Evolutionary conservation across 371 early-diverging fungal genomes (phyloP), one percentile per base, ranked within the genome.

Genomic region (Catenaria anguillulae): DNA sequence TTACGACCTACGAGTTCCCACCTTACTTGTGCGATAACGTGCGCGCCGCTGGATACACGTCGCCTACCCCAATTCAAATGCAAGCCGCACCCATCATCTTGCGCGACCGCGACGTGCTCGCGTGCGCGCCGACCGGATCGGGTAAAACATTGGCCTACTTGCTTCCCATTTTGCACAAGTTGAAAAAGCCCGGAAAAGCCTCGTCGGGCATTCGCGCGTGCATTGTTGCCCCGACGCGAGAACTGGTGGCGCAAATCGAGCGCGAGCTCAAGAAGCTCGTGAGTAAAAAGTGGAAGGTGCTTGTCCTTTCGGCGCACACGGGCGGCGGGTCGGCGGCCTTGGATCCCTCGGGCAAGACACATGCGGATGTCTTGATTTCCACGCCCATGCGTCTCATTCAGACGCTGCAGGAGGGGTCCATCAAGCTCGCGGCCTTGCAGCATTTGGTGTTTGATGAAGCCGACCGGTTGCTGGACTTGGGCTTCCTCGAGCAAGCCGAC

Each of bases 81-180:
- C 92, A 90, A 74, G 78, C 90, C 1, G 84, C 92, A 26, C 94
- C 97, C 15, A 76, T 88, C 46, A 77, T 89, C 65, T 67, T 88
- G 29, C 80, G 85, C 40, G 84, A 31, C 29, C 52, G 92, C n/a
- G 92, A 93, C 70, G 17, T 95, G 4, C 87, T 97, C 81, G 91
- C 89, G 0, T 86, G 89, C 70, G 93, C 98, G 0, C 88, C 91
- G 64, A 98, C 98, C 10, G 99, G 99, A 42, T 92, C 94, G 13
- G 99, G 99, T 40, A 99, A 99, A 71, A 99, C 99, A 0, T 75
- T 97, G 34, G 84, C 98, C 1, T 99, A 92, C 70, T 75, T 98
- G 26, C 70, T 99, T 36, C 99, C 99, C 0, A 79, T 88, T 1
- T 26, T 80, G 24, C 65, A 61, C 33, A 78, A 84, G 60, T 70